phyloP scores from a whole-genome alignment of 768 basidiomycete species.

The Russula sp. region DNA sequence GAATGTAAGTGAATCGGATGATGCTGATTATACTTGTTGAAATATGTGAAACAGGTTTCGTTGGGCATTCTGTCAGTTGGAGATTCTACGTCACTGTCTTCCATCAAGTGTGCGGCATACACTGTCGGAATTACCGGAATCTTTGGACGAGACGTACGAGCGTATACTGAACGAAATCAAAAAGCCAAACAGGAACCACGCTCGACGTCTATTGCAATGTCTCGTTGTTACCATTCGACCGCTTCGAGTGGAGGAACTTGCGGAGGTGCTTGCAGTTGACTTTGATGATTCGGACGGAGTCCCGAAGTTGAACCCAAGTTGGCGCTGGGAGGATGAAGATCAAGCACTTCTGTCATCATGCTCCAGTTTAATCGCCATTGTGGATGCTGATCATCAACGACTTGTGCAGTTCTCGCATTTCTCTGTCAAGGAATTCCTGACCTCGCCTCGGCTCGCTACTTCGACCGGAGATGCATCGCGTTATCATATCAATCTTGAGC shows the following conservation, averaged over 20 bases:
- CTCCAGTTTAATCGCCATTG: background rate
- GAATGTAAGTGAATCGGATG: background rate
- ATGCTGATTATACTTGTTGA: background rate
- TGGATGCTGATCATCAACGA: background rate
- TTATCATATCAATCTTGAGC: background rate
- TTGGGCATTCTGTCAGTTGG: background rate
- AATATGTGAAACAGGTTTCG: background rate
- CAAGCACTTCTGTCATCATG: background rate
- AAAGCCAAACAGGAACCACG: background rate
- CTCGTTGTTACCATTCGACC: background rate
- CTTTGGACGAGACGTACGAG: background rate
- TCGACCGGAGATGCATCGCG: background rate
- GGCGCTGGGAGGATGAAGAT: background rate
- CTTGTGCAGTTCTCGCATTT: background rate
- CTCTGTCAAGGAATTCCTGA: background rate
- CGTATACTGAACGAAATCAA: background rate
- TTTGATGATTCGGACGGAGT: background rate
- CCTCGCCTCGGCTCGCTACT: background rate
- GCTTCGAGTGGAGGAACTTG: background rate
- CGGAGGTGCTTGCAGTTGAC: background rate
- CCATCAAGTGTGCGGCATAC: background rate
- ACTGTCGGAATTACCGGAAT: background rate
- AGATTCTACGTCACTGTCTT: background rate
- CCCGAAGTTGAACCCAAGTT: background rate
- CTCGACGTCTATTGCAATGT: background rate